Conservation (phyloP, 78 protist species). For the Dictyostelium brefeldianum region DNA sequence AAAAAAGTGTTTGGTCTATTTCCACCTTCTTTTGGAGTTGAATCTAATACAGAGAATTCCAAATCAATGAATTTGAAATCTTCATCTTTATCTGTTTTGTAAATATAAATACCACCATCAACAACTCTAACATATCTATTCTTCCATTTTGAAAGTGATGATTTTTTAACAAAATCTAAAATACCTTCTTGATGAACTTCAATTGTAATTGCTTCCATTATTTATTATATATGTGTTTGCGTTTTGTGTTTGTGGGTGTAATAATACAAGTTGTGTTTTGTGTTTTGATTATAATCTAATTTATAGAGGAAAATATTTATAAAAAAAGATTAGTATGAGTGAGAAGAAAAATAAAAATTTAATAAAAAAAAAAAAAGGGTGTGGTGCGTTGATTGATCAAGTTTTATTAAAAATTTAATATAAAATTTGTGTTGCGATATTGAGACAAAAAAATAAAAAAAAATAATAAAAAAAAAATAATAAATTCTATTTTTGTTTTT, state of each 20-base stretch:
- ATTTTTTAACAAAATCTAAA: slow-evolving; percentile 54
- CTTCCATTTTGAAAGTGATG: slow-evolving; percentile 46
- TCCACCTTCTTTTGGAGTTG: slow-evolving; percentile 14
- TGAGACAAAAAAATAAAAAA: no score
- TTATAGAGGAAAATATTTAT: no score
- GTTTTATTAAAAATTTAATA: no score
- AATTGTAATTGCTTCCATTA: slow-evolving; percentile 66
- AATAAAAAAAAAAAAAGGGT: no score
- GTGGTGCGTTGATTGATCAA: no score
- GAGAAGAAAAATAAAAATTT: not conserved
- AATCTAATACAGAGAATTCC: slow-evolving; percentile 41
- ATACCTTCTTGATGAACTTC: slow-evolving; percentile 47
- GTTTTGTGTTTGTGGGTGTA: not conserved
- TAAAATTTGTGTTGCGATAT: no score
- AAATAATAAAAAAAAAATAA: no score
- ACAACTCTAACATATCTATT: slow-evolving; percentile 50
- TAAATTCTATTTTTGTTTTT: no score
- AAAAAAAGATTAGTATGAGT: no score
- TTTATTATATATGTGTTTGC: not conserved
- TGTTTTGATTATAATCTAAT: not conserved
- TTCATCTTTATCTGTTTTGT: slow-evolving; percentile 50
- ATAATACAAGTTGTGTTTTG: no score
- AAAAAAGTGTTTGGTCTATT: slow-evolving; percentile 57
- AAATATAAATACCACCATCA: slow-evolving; percentile 68
- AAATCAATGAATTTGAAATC: slow-evolving; percentile 53